Evolutionary conservation across 495 filamentous ascomycete genomes (phyloP).

Genomic region (Jackrogersella minutella): DNA sequence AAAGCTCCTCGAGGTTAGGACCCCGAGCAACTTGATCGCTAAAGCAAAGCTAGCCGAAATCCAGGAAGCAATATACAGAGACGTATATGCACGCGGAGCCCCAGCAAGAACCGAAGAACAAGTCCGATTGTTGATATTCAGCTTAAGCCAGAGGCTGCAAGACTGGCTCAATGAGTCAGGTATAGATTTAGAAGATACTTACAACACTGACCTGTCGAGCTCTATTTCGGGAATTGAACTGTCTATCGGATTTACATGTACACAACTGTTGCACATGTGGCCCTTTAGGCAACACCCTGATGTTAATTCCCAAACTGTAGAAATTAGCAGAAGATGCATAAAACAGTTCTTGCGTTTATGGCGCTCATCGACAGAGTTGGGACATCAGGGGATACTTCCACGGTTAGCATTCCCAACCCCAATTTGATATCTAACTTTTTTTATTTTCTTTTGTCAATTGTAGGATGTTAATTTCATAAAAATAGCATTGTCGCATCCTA

Average conservation of each 20-base stretch:
- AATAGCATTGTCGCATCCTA: conserved; percentile 21
- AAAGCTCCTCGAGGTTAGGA: not conserved
- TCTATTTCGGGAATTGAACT: conserved; percentile 5
- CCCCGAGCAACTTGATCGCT: not conserved
- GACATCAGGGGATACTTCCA: conserved; percentile 12
- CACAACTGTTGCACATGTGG: conserved; percentile 23
- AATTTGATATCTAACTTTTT: not conserved
- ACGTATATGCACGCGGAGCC: conserved; percentile 20
- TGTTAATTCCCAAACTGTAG: not conserved
- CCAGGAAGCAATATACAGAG: conserved; percentile 16
- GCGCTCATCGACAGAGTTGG: conserved; percentile 1
- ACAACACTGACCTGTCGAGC: not conserved
- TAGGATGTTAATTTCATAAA: not conserved
- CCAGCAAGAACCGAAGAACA: conserved; percentile 15
- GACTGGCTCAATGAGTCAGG: conserved; percentile 1
- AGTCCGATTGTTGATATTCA: conserved; percentile 11
- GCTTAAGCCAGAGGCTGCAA: not conserved
- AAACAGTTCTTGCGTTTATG: conserved; percentile 15
- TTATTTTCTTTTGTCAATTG: not conserved
- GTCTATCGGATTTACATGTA: conserved; percentile 7
- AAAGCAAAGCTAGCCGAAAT: conserved; percentile 28
- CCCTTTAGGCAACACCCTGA: conserved; percentile 20
- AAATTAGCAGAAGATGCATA: conserved; percentile 18
- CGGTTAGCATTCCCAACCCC: conserved; percentile 12
- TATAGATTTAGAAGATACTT: conserved; percentile 1